A percentile compares a stretch with the other conserved stretches of the same genome.
Evolutionary conservation across 1,284 basidiomycete species (phyloP).

Genomic region (Wallemia ichthyophaga): DNA sequence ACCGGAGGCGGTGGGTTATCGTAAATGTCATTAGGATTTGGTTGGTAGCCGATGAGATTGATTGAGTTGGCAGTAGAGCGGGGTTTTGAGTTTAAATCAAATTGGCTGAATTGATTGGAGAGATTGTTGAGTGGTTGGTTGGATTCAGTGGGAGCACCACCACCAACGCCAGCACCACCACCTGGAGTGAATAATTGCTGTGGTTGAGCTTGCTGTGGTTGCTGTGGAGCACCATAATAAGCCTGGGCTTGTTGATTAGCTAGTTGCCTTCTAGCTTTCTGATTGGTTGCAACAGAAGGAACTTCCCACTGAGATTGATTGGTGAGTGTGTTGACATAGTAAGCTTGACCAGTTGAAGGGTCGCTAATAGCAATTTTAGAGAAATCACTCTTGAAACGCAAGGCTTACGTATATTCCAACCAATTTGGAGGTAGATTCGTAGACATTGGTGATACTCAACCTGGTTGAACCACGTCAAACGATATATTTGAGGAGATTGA

Average conservation of each 20-base stretch:
- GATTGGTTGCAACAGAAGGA: not conserved
- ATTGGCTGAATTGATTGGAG: conserved; percentile 2
- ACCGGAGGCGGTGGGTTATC: conserved; percentile 66
- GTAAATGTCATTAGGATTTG: conserved; percentile 56
- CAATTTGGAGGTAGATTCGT: not conserved
- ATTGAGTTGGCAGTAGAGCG: not conserved
- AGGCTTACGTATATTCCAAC: no score
- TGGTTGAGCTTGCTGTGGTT: not conserved
- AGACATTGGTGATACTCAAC: no score
- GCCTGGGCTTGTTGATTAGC: not conserved
- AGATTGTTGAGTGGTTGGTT: conserved; percentile 1
- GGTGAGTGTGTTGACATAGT: not conserved
- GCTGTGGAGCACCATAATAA: not conserved
- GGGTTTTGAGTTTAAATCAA: not conserved
- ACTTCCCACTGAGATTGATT: not conserved
- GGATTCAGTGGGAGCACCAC: no score
- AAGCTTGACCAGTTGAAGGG: not conserved
- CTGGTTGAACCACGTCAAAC: not conserved
- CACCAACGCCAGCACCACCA: conserved; percentile 4
- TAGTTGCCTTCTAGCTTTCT: not conserved
- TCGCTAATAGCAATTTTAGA: not conserved
- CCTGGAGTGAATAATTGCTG: no score
- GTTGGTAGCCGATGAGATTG: conserved; percentile 64
- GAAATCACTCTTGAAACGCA: no score
- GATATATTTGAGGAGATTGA: not conserved